Evolutionary conservation across 2,329 filamentous ascomycete genomes (phyloP).

Genomic region (Beauveria sp.): DNA sequence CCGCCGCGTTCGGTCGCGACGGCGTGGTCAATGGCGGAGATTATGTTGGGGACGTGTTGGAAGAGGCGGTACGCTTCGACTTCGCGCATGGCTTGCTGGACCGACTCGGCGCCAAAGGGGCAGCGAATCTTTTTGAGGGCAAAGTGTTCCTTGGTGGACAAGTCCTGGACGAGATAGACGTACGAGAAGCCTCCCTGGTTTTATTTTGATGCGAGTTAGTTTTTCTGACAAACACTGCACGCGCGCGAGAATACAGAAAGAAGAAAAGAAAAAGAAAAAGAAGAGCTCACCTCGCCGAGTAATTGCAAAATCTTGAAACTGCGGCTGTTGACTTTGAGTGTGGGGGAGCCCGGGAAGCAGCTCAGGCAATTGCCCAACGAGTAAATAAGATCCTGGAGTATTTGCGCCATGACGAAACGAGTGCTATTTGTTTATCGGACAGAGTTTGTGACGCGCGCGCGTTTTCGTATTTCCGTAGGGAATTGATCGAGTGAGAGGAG

Average conservation of each 20-base stretch:
- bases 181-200: conserved; percentile 89
- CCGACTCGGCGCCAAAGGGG: conserved; percentile 93
- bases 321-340: conserved; percentile 88
- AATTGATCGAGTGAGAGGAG: too few relatives aligned
- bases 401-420: conserved; percentile 57
- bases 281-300: conserved; percentile 66
- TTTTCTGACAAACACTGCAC: too few relatives aligned
- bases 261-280: too few relatives aligned
- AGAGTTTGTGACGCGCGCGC: too few relatives aligned
- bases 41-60: conserved; percentile 73
- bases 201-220: neutral
- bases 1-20: conserved; percentile 62
- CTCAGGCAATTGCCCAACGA: conserved; percentile 91
- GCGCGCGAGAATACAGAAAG: neutral
- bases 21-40: conserved; percentile 74
- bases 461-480: too few relatives aligned
- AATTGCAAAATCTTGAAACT: conserved; percentile 94
- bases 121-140: conserved; percentile 98
- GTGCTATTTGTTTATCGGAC: too few relatives aligned
- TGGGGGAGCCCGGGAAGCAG: conserved; percentile 91
- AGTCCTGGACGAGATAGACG: conserved; percentile 96
- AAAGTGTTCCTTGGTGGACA: conserved; percentile 71
- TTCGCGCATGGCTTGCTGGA: conserved; percentile 90
- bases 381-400: conserved; percentile 82
- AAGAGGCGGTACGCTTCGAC: conserved; percentile 96